A percentile compares a stretch with the other conserved stretches of the same genome.
These are phyloP conservation scores for Dioscorea zingiberensis DNA, from an alignment of 106 monocot genomes.

Conservation along the genomic window DNA sequence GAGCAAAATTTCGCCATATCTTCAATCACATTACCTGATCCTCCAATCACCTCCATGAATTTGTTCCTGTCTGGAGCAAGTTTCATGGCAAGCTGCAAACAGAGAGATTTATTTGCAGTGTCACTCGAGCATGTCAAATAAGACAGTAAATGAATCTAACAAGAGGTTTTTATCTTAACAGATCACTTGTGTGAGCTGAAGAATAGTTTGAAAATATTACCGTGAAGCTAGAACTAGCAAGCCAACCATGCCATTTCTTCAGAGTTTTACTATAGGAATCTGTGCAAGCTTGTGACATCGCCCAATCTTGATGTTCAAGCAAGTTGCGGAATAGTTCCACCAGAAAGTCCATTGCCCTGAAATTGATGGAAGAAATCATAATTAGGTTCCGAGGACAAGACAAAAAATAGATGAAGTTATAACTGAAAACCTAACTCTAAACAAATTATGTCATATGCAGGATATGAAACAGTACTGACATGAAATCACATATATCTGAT, in stretches of 20 bases:
- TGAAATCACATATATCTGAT: too few relatives aligned
- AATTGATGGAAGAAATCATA: constrained; percentile 1
- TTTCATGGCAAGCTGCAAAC: constrained; percentile 75
- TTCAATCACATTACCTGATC: constrained; percentile 70
- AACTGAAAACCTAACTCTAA: too few relatives aligned
- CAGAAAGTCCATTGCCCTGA: constrained; percentile 88
- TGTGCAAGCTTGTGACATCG: constrained; percentile 72
- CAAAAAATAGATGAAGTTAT: too few relatives aligned
- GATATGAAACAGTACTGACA: too few relatives aligned
- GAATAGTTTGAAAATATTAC: constrained; percentile 20
- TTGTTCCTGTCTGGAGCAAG: constrained; percentile 97
- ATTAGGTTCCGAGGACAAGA: background rate
- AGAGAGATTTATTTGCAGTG: too few relatives aligned
- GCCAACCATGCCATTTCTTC: constrained; percentile 89
- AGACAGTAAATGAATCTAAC: too few relatives aligned
- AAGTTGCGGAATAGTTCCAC: constrained; percentile 81
- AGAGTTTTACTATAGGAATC: constrained; percentile 80
- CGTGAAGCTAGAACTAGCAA: constrained; percentile 86
- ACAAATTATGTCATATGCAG: background rate
- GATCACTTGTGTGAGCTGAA: too few relatives aligned
- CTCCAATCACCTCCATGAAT: constrained; percentile 88
- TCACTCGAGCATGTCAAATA: too few relatives aligned
- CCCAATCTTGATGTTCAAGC: constrained; percentile 73
- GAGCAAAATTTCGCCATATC: constrained; percentile 85
- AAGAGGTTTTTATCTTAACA: too few relatives aligned